Conservation (phyloP, 2,329 filamentous ascomycete species). For the Lasiodiplodia citricola region DNA sequence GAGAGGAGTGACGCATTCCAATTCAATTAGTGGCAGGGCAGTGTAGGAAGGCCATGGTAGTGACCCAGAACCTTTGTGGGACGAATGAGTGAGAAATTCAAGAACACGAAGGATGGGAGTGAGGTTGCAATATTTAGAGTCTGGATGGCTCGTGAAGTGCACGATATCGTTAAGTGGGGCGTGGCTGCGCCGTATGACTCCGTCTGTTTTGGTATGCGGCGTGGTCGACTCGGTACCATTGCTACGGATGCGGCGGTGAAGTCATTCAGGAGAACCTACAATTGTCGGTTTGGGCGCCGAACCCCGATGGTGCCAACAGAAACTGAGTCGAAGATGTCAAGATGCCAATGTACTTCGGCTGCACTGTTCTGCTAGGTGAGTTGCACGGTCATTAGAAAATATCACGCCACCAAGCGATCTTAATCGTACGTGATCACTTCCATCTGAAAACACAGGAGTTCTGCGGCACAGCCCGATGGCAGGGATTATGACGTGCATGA, state of each 20-base stretch:
- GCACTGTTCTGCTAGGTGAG: not conserved
- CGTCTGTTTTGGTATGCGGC: not conserved
- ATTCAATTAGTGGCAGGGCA: not conserved
- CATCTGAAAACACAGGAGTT: not conserved
- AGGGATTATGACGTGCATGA: not conserved
- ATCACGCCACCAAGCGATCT: not conserved
- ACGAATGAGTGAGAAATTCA: not conserved
- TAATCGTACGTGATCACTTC: not conserved
- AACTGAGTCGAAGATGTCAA: not conserved
- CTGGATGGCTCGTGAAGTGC: not conserved
- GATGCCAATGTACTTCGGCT: not conserved
- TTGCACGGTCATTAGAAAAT: not conserved
- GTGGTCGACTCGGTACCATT: not conserved
- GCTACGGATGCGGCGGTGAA: not conserved
- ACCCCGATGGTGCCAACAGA: not conserved
- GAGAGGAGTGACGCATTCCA: not conserved
- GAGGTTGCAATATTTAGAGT: not conserved
- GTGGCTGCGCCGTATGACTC: not conserved
- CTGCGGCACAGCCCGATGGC: not conserved
- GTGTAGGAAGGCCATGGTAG: not conserved
- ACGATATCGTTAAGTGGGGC: not conserved
- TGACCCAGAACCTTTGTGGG: not conserved
- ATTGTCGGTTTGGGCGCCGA: not conserved
- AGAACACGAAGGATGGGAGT: not conserved
- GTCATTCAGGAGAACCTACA: not conserved